Conservation (phyloP, 2,329 filamentous ascomycete genomes). For the Erysiphe neolycopersici region DNA sequence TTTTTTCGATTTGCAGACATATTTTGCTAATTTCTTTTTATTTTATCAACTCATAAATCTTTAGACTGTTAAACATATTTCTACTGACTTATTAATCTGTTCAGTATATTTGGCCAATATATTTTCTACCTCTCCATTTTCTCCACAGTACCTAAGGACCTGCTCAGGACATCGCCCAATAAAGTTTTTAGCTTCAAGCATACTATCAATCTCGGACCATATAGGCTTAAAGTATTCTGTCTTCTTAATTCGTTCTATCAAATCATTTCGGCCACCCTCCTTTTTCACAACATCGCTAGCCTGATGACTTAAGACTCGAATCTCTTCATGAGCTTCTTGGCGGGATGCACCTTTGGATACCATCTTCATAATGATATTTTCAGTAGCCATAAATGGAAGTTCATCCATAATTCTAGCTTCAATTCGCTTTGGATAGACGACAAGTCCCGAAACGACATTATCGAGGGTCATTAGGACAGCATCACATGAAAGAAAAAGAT, state of each 20-base stretch:
- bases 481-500: slow-evolving; percentile 41
- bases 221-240: slow-evolving; percentile 52
- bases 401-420: slow-evolving; percentile 32
- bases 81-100: slow-evolving; percentile 4
- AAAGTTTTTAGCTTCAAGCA: slow-evolving; percentile 37
- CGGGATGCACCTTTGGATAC: slow-evolving; percentile 40
- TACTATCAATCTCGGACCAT: slow-evolving; percentile 36
- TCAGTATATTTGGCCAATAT: slow-evolving; percentile 21
- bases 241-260: slow-evolving; percentile 49
- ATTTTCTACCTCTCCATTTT: slow-evolving; percentile 20
- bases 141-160: slow-evolving; percentile 22
- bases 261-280: slow-evolving; percentile 51
- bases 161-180: slow-evolving; percentile 27
- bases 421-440: slow-evolving; percentile 58
- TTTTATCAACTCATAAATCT: too few relatives aligned
- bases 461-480: slow-evolving; percentile 39
- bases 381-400: slow-evolving; percentile 65
- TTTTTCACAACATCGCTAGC: slow-evolving; percentile 47
- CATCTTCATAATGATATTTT: slow-evolving; percentile 53
- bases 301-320: slow-evolving; percentile 57
- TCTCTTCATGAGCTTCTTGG: slow-evolving; percentile 69
- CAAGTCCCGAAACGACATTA: slow-evolving; percentile 19
- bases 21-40: too few relatives aligned
- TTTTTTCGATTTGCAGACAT: too few relatives aligned
- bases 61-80: neutral